Conservation (phyloP, 352 stramenopile genomes). For the Phytophthora citricola region DNA sequence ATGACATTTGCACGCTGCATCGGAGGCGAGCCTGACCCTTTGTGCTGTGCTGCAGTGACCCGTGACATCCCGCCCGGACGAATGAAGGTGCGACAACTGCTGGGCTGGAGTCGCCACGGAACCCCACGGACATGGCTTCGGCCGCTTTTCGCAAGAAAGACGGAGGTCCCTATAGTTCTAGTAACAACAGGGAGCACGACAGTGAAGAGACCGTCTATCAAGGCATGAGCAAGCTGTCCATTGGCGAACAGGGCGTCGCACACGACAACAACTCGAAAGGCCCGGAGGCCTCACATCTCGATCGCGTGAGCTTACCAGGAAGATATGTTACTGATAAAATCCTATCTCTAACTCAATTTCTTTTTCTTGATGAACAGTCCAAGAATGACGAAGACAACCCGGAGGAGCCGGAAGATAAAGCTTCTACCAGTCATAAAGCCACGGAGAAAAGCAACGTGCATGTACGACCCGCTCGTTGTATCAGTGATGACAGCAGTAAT, state of each 20-base stretch:
- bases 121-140: constrained; percentile 20
- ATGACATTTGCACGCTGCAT: constrained; percentile 69
- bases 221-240: constrained; percentile 20
- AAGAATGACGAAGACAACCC: constrained; percentile 12
- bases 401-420: constrained; percentile 34
- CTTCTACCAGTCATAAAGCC: neutral
- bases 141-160: constrained; percentile 16
- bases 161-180: constrained; percentile 9
- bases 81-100: constrained; percentile 57
- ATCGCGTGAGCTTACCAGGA: constrained; percentile 14
- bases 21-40: constrained; percentile 55
- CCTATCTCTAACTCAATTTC: neutral
- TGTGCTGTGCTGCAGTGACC: constrained; percentile 46
- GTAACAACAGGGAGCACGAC: constrained; percentile 34
- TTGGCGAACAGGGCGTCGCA: constrained; percentile 2
- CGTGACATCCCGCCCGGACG: constrained; percentile 36
- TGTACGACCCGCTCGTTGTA: constrained; percentile 4
- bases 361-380: constrained; percentile 12
- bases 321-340: too few relatives aligned
- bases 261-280: constrained; percentile 32
- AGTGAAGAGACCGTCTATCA: constrained; percentile 13
- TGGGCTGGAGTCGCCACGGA: constrained; percentile 39
- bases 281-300: constrained; percentile 11
- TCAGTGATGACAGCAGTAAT: constrained; percentile 24
- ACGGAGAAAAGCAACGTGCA: constrained; percentile 10